A percentile compares a stretch with the other conserved stretches of the same genome.
Evolutionary conservation across 2,329 filamentous ascomycete genomes (phyloP).

Genomic region (Didymella pinodella): DNA sequence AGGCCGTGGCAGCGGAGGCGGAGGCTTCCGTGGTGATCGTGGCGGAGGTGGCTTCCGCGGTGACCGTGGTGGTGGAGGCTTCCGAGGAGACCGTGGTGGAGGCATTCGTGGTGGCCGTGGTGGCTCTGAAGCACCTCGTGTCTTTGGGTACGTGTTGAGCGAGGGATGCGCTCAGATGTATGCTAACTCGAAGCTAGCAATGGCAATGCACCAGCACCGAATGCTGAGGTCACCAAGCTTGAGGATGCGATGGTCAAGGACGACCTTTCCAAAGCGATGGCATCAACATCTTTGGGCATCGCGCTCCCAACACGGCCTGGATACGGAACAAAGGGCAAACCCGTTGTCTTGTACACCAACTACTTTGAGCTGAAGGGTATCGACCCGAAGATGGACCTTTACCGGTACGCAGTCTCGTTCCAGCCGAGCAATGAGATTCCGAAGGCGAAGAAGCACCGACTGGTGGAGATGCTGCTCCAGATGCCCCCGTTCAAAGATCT

Average conservation of each 20-base stretch:
- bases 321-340: conserved; percentile 49
- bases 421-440: conserved; percentile 45
- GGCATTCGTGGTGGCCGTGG: conserved; percentile 5
- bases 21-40: conserved; percentile 20
- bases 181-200: conserved; percentile 23
- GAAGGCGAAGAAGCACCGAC: conserved; percentile 57
- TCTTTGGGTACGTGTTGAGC: conserved; percentile 35
- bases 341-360: conserved; percentile 54
- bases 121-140: conserved; percentile 20
- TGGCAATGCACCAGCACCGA: conserved; percentile 47
- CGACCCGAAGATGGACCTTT: conserved; percentile 30
- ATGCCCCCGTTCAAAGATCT: conserved; percentile 41
- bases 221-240: conserved; percentile 37
- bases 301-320: conserved; percentile 38
- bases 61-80: conserved; percentile 20
- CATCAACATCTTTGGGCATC: conserved; percentile 31
- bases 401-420: conserved; percentile 43
- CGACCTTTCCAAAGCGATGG: conserved; percentile 35
- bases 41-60: conserved; percentile 15
- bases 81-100: conserved; percentile 22
- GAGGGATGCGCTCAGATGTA: background rate
- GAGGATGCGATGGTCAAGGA: conserved; percentile 46
- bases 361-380: conserved; percentile 50
- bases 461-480: conserved; percentile 58
- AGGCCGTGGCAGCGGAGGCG: conserved; percentile 29